Base-by-base conservation (phyloP, 116 monocot species). In the Iris pallida region DNA sequence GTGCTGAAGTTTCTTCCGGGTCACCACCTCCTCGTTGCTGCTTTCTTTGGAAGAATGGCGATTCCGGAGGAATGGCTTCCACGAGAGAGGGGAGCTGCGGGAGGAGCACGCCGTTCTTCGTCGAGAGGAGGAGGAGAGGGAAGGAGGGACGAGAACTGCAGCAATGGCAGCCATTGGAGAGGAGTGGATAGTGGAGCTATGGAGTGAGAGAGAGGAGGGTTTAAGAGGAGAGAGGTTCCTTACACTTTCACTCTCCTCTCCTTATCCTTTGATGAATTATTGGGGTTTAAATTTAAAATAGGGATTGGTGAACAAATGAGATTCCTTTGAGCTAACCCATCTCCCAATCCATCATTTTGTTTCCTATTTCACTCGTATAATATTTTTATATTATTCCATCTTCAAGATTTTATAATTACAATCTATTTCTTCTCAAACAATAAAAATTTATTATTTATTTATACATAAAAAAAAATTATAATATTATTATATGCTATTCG, bases 81-180 rank as follows among this genome's bases (percentile, higher is more conserved):
- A 53, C 4, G 79, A 12, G 16, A 47, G 76, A 4, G 57, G 59
- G 8, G 65, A 57, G 49, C 15, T 69, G 47, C 52, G 54, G 43
- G 68, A 64, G 19, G 60, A 77, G 73, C 48, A 80, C 47, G 47
- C 59, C 61, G 69, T 65, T 17, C 66, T 47, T 8, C 71, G 6
- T 14, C 16, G 30, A 64, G 59, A 53, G 19, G 67, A 73, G 8
- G 73, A 64, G 57, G 79, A 78, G 64, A 71, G 67, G 9, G 76
- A 73, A 40, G 75, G 71, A 20, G 74, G 13, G 40, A 71, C 16
- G 55, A 80, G 49, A 52, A 85, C 57, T 16, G 74, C 71, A 71
- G 40, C 10, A 12, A 71, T 44, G 54, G 68, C 70, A 16, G 74
- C 79, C 80, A 74, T 73, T n/a, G 30, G 30, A 30, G 30, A 30